These are phyloP conservation scores for Aspergillus fijiensis DNA, from an alignment of 2,329 filamentous ascomycete genomes.

Conservation along the genomic window DNA sequence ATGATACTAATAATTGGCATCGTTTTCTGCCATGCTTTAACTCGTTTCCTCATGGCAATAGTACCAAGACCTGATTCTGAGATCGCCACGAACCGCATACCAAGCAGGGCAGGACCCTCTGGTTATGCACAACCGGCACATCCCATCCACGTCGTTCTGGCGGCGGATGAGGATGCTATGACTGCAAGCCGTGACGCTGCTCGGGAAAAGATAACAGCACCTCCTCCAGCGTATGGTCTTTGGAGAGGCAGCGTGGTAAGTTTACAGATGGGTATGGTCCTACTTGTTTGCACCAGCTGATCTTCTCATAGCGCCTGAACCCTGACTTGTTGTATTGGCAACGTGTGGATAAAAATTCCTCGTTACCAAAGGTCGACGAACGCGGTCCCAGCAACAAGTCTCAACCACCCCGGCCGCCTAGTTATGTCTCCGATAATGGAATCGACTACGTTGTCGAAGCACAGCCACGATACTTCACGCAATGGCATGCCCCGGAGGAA, in stretches of 20 bases:
- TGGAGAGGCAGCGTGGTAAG: constrained; percentile 81
- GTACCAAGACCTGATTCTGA: constrained; percentile 43
- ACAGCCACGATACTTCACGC: constrained; percentile 58
- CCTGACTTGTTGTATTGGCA: constrained; percentile 81
- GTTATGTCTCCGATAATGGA: constrained; percentile 74
- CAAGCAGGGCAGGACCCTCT: constrained; percentile 55
- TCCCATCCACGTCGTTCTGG: constrained; percentile 75
- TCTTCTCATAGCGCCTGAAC: constrained; percentile 62
- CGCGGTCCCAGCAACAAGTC: constrained; percentile 19
- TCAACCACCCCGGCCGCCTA: constrained; percentile 62
- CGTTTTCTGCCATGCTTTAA: constrained; percentile 76
- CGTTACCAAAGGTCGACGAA: neutral
- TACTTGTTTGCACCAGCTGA: constrained; percentile 5
- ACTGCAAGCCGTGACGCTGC: constrained; percentile 46
- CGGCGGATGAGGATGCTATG: constrained; percentile 69
- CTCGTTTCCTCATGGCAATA: constrained; percentile 69
- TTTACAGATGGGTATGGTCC: constrained; percentile 25
- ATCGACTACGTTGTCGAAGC: constrained; percentile 71
- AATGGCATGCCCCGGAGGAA: constrained; percentile 24
- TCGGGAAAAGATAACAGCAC: constrained; percentile 54
- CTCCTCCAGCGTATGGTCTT: constrained; percentile 80
- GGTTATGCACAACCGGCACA: constrained; percentile 69
- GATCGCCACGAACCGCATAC: constrained; percentile 39
- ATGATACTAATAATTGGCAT: constrained; percentile 71
- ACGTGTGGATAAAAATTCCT: constrained; percentile 49